These are phyloP conservation scores for Hansfordia pulvinata DNA, from an alignment of 2,329 filamentous ascomycete species.

Conservation along the genomic window DNA sequence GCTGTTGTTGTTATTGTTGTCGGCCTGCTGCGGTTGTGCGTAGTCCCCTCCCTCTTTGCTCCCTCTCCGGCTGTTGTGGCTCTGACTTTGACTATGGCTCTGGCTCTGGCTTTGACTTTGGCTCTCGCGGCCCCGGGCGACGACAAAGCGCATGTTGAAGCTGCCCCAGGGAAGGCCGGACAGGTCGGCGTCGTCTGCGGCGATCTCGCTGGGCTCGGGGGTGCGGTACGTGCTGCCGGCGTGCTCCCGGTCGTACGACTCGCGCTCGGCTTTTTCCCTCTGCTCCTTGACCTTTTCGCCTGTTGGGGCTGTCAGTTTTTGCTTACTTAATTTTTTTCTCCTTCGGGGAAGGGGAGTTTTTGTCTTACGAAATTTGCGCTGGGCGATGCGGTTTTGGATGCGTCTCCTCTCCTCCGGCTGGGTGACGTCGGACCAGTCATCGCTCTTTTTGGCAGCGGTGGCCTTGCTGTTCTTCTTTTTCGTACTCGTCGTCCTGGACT, in stretches of 20 bases:
- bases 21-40: too few relatives aligned
- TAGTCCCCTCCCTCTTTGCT: too few relatives aligned
- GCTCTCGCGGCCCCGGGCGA: constrained; percentile 35
- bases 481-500: constrained; percentile 21
- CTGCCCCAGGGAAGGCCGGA: constrained; percentile 63
- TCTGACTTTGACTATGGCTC: constrained; percentile 22
- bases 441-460: too few relatives aligned
- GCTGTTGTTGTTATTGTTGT: constrained; percentile 20
- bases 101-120: constrained; percentile 29
- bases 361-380: constrained; percentile 60
- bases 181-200: constrained; percentile 32
- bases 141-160: constrained; percentile 43
- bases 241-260: constrained; percentile 46
- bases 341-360: too few relatives aligned
- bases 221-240: constrained; percentile 52
- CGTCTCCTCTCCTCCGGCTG: constrained; percentile 60
- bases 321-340: background rate
- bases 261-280: constrained; percentile 51
- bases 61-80: too few relatives aligned
- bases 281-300: constrained; percentile 58
- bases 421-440: constrained; percentile 57
- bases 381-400: constrained; percentile 65
- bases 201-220: constrained; percentile 42
- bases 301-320: constrained; percentile 17
- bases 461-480: constrained; percentile 3